Base-by-base conservation (phyloP, 1,284 basidiomycete genomes). In the Pterulicium gracile region DNA sequence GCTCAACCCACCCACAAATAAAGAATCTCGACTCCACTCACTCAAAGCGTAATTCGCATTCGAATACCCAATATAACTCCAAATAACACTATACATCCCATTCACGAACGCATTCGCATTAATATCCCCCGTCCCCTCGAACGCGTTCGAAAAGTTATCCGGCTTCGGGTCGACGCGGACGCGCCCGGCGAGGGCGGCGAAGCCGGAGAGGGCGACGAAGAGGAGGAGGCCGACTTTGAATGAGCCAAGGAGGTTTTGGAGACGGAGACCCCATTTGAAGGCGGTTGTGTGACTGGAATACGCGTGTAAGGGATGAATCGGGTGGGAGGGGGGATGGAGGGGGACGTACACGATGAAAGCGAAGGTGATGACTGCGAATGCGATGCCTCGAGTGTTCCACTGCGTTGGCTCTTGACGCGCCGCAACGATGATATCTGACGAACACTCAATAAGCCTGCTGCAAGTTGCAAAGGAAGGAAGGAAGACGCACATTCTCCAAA, bases 171-270 rank as follows among this genome's bases (percentile, higher is more conserved):
- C 27, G 10, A 34, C 27, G 15, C 27, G 27, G 23, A 68, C 69
- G 36, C 68, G 55, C 15, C 61, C 61, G 19, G 51, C 55, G 3
- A 68, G 53, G 10, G 65, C 64, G 15, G 61, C 56, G 45, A 64
- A 58, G 1, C 69, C 68, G 3, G 68, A 58, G 45, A 63, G 58
- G 13, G 68, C 59, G 45, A 73, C 62, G 44, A 70, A 58, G 4
- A 67, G 40, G 12, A 75, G 58, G 24, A 74, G 64, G 19, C 65
- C 40, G 36, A 75, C 55, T 54, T 73, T 73, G 57, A 73, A 66
- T 24, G 67, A 45, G 12, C 73, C 71, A 3, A 75, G 59, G 24
- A 61, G 49, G 50, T 74, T 74, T 50, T 73, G 72, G 1, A 74
- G 56, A 1, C 66, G 61, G 2, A 75, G 56, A 1, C 73, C 73